A percentile compares a stretch with the other conserved stretches of the same genome.
These are phyloP conservation scores for Neurospora sp. DNA, from an alignment of 495 filamentous ascomycete species.

Conservation along the genomic window DNA sequence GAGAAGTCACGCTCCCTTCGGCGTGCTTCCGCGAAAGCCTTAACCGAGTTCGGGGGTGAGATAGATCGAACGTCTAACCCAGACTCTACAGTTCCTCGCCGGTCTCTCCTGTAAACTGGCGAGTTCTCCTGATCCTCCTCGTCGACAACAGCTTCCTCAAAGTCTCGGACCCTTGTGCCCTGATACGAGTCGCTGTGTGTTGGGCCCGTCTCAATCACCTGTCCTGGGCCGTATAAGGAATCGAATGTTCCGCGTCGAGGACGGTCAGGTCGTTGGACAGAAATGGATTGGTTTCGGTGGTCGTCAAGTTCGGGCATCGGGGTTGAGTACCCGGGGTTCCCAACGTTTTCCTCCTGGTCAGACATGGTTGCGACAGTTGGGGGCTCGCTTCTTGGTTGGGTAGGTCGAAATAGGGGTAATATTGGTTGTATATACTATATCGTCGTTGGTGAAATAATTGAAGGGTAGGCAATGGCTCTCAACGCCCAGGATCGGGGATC, in stretches of 20 bases:
- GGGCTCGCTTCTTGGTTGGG: neutral
- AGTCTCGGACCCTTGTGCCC: conserved; percentile 32
- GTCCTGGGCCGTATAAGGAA: conserved; percentile 39
- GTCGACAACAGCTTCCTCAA: conserved; percentile 76
- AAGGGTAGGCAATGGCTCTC: conserved; percentile 15
- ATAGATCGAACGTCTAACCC: conserved; percentile 47
- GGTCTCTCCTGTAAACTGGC: conserved; percentile 26
- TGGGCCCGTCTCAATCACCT: conserved; percentile 24
- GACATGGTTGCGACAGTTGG: conserved; percentile 39
- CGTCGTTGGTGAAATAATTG: neutral
- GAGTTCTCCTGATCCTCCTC: conserved; percentile 50
- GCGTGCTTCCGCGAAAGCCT: conserved; percentile 81
- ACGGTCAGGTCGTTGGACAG: conserved; percentile 47
- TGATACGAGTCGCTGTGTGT: conserved; percentile 19
- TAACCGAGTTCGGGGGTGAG: conserved; percentile 93
- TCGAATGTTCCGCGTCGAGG: conserved; percentile 47
- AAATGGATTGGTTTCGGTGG: conserved; percentile 69
- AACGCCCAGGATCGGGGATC: conserved; percentile 9
- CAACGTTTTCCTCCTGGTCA: conserved; percentile 39
- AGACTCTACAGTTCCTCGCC: conserved; percentile 38
- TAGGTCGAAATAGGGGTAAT: neutral
- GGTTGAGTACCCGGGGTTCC: conserved; percentile 52
- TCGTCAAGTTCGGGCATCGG: conserved; percentile 88
- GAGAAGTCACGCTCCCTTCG: conserved; percentile 49
- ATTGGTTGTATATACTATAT: neutral